Evolutionary conservation across 139 green algal genomes (phyloP).

Genomic region (Volvox africanus): DNA sequence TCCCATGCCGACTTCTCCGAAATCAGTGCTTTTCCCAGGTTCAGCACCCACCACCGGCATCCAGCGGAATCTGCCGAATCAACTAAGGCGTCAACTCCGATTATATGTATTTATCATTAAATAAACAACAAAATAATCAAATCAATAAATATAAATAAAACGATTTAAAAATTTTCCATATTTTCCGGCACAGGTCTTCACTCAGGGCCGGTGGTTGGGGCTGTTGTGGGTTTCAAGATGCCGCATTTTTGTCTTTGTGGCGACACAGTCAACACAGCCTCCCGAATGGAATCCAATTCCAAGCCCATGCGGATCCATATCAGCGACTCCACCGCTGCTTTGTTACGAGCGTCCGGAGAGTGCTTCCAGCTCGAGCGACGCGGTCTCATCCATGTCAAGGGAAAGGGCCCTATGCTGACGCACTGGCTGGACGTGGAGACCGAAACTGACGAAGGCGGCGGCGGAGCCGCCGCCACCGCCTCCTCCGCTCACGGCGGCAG

Average conservation of each 20-base stretch:
- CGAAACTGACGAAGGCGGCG: too few relatives aligned
- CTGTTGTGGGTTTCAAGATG: conserved; percentile 53
- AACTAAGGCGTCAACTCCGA: too few relatives aligned
- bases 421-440: not conserved
- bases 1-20: too few relatives aligned
- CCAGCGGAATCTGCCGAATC: too few relatives aligned
- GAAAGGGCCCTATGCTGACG: conserved; percentile 22
- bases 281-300: conserved; percentile 27
- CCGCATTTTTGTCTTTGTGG: conserved; percentile 42
- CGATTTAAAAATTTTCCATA: not conserved
- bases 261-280: conserved; percentile 43
- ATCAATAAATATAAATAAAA: not conserved
- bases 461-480: too few relatives aligned
- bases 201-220: conserved; percentile 38
- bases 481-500: too few relatives aligned
- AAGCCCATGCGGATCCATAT: conserved; percentile 42
- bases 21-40: too few relatives aligned
- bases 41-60: too few relatives aligned
- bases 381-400: conserved; percentile 20
- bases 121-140: too few relatives aligned
- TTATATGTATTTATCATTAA: too few relatives aligned
- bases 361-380: conserved; percentile 5
- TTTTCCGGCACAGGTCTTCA: not conserved
- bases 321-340: not conserved
- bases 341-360: not conserved